Conservation (phyloP, 2,329 filamentous ascomycete species). For the Phaeosphaeriaceae sp. region DNA sequence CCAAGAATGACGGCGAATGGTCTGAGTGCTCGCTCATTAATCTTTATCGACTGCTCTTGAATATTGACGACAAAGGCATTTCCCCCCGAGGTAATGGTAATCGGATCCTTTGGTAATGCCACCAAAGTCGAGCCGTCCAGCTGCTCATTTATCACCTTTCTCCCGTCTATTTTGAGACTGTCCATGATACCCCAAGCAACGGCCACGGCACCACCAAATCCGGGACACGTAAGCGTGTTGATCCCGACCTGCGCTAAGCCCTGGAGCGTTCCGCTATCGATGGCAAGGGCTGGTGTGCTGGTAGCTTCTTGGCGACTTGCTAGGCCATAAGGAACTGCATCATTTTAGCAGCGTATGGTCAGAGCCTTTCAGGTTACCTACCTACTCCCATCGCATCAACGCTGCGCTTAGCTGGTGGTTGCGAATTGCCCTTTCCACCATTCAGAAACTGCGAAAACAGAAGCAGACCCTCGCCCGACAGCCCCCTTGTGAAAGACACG, state of each 20-base stretch:
- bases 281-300: conserved; percentile 21
- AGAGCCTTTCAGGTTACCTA: no score
- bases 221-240: conserved; percentile 32
- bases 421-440: no score
- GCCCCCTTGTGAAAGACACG: conserved; percentile 32
- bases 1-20: conserved; percentile 29
- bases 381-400: no score
- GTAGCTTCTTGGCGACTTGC: no score
- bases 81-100: conserved; percentile 30
- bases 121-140: conserved; percentile 25
- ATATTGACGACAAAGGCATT: conserved; percentile 32
- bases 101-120: conserved; percentile 28
- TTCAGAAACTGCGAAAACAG: conserved; percentile 26
- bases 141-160: background rate
- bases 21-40: conserved; percentile 27
- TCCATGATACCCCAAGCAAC: conserved; percentile 24
- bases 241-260: conserved; percentile 21
- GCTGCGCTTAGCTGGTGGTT: no score
- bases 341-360: no score
- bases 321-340: no score
- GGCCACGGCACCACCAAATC: conserved; percentile 33
- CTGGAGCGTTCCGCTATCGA: conserved; percentile 28
- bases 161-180: conserved; percentile 15
- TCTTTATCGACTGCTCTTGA: conserved; percentile 18
- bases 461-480: conserved; percentile 34